phyloP scores from a whole-genome alignment of 305 asterid species.

The Withania somnifera region DNA sequence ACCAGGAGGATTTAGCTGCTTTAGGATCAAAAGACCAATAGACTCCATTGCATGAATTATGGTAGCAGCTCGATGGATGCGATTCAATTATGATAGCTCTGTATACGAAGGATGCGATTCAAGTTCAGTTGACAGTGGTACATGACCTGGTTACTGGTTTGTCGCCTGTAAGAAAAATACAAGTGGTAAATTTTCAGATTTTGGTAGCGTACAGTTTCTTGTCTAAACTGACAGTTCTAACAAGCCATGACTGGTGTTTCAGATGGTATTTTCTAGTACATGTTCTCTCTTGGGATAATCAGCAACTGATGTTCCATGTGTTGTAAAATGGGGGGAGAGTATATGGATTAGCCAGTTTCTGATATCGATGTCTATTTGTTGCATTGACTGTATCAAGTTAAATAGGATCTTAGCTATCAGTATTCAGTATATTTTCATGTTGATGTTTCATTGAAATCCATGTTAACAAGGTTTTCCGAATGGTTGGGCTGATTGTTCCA shows the following conservation, averaged over 20 bases:
- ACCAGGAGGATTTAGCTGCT: constrained; percentile 46
- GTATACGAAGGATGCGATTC: background rate
- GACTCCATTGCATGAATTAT: background rate
- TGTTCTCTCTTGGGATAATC: background rate
- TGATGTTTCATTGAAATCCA: no score
- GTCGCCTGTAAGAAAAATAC: background rate
- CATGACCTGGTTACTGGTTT: background rate
- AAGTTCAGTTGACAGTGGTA: background rate
- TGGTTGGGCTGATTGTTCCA: no score
- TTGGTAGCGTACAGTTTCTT: constrained; percentile 1
- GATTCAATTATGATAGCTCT: background rate
- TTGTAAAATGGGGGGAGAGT: constrained; percentile 2
- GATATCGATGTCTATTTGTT: no score
- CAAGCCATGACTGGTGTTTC: constrained; percentile 1
- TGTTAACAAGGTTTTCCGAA: no score
- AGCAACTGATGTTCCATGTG: constrained; percentile 2
- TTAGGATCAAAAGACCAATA: constrained; percentile 17
- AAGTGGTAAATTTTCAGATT: background rate
- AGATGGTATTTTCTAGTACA: background rate
- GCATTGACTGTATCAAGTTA: background rate
- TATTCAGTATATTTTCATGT: background rate
- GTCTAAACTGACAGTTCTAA: constrained; percentile 1
- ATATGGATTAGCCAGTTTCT: background rate
- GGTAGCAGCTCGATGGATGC: background rate
- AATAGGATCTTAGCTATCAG: background rate